Evolutionary conservation across 306 rosid species (phyloP).

Genomic region (Vicia faba): DNA sequence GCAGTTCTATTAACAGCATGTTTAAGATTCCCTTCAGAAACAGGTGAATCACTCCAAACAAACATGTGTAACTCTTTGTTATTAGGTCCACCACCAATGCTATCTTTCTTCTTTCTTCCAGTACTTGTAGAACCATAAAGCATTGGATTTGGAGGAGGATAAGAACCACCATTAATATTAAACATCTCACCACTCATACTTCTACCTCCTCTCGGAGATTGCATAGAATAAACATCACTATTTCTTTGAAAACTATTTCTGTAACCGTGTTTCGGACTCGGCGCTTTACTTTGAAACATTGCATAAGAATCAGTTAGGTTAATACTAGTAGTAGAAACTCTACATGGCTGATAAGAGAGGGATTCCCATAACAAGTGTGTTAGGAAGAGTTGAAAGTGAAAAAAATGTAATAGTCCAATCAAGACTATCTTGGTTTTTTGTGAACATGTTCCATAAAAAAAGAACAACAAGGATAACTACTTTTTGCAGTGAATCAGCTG

Average conservation of each 20-base stretch:
- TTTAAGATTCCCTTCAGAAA: slow-evolving; percentile 70
- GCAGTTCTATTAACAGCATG: slow-evolving; percentile 65
- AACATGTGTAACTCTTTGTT: slow-evolving; percentile 87
- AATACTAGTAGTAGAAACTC: slow-evolving; percentile 75
- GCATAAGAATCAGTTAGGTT: slow-evolving; percentile 60
- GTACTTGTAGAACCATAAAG: not conserved
- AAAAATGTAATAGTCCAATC: too few species aligned
- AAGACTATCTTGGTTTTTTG: too few species aligned
- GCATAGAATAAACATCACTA: slow-evolving; percentile 63
- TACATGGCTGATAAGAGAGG: not conserved
- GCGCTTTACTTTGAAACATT: not conserved
- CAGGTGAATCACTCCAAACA: slow-evolving; percentile 92
- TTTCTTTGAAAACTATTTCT: slow-evolving; percentile 43
- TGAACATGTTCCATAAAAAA: too few species aligned
- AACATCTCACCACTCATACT: slow-evolving; percentile 64
- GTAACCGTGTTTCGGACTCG: not conserved
- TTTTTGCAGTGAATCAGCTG: too few species aligned
- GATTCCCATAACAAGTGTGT: too few species aligned
- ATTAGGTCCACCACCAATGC: slow-evolving; percentile 34
- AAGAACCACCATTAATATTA: not conserved
- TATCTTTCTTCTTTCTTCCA: not conserved
- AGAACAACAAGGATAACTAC: too few species aligned
- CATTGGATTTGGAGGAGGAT: not conserved
- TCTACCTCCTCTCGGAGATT: slow-evolving; percentile 60
- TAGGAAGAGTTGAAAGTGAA: too few species aligned